These are phyloP conservation scores for Xylariaceae sp. DNA, from an alignment of 2,329 filamentous ascomycete species.

Conservation along the genomic window DNA sequence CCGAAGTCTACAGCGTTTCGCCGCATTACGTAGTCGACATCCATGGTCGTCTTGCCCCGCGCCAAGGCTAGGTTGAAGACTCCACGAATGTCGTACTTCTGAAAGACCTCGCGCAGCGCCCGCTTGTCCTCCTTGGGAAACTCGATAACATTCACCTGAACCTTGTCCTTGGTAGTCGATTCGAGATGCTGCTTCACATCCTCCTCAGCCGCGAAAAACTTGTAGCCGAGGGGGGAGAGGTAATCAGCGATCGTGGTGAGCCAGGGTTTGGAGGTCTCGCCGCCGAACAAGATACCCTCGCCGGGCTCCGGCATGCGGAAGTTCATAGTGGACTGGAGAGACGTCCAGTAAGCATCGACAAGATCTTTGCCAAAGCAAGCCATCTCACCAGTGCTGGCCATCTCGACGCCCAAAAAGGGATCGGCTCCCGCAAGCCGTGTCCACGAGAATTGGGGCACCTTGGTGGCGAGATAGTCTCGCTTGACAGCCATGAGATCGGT, in stretches of 20 bases:
- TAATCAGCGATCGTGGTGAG: conserved; percentile 79
- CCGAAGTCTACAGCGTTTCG: conserved; percentile 98
- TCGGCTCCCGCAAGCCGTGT: conserved; percentile 95
- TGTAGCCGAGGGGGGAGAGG: conserved; percentile 84
- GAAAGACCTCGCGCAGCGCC: conserved; percentile 85
- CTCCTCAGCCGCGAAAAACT: conserved; percentile 78
- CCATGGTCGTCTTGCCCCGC: conserved; percentile 73
- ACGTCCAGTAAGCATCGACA: conserved; percentile 95
- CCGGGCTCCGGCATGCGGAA: conserved; percentile 93
- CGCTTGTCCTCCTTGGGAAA: conserved; percentile 97
- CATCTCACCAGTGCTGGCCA: conserved; percentile 95
- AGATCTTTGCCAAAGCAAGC: conserved; percentile 97
- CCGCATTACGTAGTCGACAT: conserved; percentile 98
- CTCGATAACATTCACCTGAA: conserved; percentile 82
- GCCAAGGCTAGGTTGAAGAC: conserved; percentile 89
- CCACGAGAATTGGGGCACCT: conserved; percentile 99
- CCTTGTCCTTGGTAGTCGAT: conserved; percentile 55
- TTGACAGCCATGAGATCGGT: conserved; percentile 82
- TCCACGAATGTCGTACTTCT: conserved; percentile 93
- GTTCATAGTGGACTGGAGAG: conserved; percentile 96
- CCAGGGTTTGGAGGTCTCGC: conserved; percentile 64
- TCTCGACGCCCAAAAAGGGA: conserved; percentile 95
- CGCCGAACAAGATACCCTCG: conserved; percentile 91
- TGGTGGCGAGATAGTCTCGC: conserved; percentile 90
- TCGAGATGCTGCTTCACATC: conserved; percentile 81